Evolutionary conservation across 2,329 filamentous ascomycete species (phyloP), one percentile per base, ranked within the genome.

Genomic region (Beauveria asiatica): DNA sequence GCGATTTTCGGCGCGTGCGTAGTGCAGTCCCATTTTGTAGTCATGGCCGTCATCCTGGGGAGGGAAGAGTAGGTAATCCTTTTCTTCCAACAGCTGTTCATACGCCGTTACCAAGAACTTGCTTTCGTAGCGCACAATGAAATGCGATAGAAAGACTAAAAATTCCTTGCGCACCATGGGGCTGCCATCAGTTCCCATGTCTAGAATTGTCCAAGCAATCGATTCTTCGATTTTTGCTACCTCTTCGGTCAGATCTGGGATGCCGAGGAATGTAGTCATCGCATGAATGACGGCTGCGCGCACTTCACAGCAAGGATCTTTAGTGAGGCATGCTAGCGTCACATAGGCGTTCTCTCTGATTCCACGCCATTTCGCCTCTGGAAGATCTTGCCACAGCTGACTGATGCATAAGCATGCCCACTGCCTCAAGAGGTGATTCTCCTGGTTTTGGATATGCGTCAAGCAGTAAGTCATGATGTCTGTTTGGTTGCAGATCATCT

Each of bases 321-420:
- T 87, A 59, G 88, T 87, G 41, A 97, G 80, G 62, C 86, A 85
- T 53, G 90, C 89, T 3, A 99, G 80, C 68, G 91, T 88, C 55
- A 87, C 81, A 59, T 92, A 92, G 1, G 92, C 94, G 65, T 88
- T 87, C 69, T 92, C 91, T 51, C 90, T 82, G 62, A 97, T 96
- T n/a, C 91, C 94, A 66, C 89, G 84, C 90, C 93, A 97, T 72
- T 97, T 97, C 1, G 92, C 93, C 70, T 97, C 92, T 1, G 92
- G 86, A 57, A 92, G 88, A 67, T 95, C 89, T 65, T 88, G 83
- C 92, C 93, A 97, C 23, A 99, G 80, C 77, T 97, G 93, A 71
- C 93, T 96, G 63, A 99, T 84, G 74, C 93, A 97, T 9, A 99
- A 80, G 70, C 92, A 96, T 19, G 92, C 92, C 92, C 94, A 99